Percentiles rank a stretch among this genome's conserved stretches.
Conservation (phyloP, 1,284 basidiomycete genomes). For the Pseudozyma sp. region DNA sequence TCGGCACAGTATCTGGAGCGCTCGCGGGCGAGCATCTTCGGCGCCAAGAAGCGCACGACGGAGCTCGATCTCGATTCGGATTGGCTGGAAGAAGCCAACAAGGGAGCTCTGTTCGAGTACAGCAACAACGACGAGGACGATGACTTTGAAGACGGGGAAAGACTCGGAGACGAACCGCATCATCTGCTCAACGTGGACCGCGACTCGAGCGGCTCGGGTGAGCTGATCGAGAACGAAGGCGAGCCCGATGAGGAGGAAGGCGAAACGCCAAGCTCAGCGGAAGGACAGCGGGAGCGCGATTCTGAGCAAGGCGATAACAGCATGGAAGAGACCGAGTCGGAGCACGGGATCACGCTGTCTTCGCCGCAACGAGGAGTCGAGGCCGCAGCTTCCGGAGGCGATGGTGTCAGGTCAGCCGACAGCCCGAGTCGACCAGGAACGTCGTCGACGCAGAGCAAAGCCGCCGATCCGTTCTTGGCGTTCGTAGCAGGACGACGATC, state of each 20-base stretch:
- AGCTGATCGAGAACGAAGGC: slow-evolving; percentile 44
- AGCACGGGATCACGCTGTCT: slow-evolving; percentile 33
- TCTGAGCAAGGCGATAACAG: slow-evolving; percentile 30
- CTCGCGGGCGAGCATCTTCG: slow-evolving; percentile 36
- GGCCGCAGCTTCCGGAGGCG: background rate
- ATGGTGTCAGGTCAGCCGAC: slow-evolving; percentile 9
- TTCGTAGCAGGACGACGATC: slow-evolving; percentile 53
- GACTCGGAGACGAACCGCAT: slow-evolving; percentile 45
- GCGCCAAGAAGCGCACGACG: slow-evolving; percentile 20
- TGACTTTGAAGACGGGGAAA: slow-evolving; percentile 33
- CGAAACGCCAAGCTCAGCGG: background rate
- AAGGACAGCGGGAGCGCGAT: slow-evolving; percentile 1
- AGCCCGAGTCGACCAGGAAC: slow-evolving; percentile 23
- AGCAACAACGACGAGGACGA: slow-evolving; percentile 34
- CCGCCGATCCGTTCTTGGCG: slow-evolving; percentile 53
- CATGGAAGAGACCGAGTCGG: slow-evolving; percentile 23
- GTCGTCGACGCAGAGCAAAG: slow-evolving; percentile 7
- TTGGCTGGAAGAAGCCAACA: slow-evolving; percentile 39
- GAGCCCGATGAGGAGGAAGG: slow-evolving; percentile 7
- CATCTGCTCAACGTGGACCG: slow-evolving; percentile 48
- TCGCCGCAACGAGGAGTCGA: slow-evolving; percentile 43
- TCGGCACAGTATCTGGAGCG: slow-evolving; percentile 44
- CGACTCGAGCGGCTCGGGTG: slow-evolving; percentile 43
- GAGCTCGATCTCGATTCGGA: slow-evolving; percentile 31
- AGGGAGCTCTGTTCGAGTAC: slow-evolving; percentile 47